Conservation (phyloP, 352 stramenopile species). For the Albugo laibachii region DNA sequence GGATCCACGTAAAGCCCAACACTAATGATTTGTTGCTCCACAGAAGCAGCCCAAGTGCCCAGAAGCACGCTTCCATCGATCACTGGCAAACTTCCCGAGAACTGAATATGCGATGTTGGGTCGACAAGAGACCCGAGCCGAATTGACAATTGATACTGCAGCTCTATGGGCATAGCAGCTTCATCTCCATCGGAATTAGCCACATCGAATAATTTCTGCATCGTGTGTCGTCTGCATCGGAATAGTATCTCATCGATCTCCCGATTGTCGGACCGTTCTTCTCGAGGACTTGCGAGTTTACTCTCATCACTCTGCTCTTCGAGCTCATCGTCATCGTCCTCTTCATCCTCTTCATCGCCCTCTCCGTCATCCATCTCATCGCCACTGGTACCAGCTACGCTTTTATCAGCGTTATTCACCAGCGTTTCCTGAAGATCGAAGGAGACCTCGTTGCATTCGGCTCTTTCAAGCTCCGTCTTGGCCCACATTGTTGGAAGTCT, state of each 20-base stretch:
- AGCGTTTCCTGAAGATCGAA: conserved; percentile 14
- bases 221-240: background rate
- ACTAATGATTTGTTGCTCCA: conserved; percentile 11
- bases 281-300: conserved; percentile 1
- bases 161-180: conserved; percentile 12
- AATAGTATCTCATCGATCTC: background rate
- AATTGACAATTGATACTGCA: too few species aligned
- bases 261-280: background rate
- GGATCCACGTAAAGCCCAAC: conserved; percentile 54
- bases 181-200: conserved; percentile 34
- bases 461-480: conserved; percentile 28
- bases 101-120: conserved; percentile 34
- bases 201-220: conserved; percentile 15
- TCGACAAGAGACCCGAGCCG: conserved; percentile 52
- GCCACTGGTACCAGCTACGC: conserved; percentile 16
- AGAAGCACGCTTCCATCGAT: conserved; percentile 34
- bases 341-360: conserved; percentile 16
- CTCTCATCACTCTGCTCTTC: conserved; percentile 15
- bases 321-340: conserved; percentile 15
- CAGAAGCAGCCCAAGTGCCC: conserved; percentile 26
- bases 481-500: conserved; percentile 56
- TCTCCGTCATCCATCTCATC: conserved; percentile 20
- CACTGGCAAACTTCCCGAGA: conserved; percentile 24
- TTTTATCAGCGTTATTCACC: conserved; percentile 11
- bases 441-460: conserved; percentile 47